phyloP scores from a whole-genome alignment of 1,284 basidiomycete genomes.

The Pseudozyma flocculosa region DNA sequence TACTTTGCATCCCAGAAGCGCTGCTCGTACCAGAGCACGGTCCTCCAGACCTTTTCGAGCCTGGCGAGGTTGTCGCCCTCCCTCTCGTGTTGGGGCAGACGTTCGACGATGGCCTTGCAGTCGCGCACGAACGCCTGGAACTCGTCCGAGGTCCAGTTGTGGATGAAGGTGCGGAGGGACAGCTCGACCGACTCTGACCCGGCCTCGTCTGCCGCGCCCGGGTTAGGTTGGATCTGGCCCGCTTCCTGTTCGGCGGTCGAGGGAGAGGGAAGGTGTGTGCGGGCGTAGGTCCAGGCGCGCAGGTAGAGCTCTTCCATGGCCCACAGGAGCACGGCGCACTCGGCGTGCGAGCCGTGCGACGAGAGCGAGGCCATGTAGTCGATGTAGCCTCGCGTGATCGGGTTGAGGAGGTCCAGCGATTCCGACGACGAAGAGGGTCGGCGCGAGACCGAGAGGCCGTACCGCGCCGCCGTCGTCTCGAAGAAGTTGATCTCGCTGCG shows the following conservation, averaged over 20 bases:
- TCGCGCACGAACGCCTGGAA: constrained; percentile 68
- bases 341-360: constrained; percentile 63
- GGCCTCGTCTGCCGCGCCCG: too few relatives aligned
- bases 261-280: not conserved
- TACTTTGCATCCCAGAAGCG: constrained; percentile 10
- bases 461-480: constrained; percentile 62
- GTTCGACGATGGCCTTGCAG: constrained; percentile 65
- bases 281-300: constrained; percentile 67
- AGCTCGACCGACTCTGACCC: not conserved
- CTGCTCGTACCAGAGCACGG: constrained; percentile 3
- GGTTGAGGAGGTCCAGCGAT: not conserved
- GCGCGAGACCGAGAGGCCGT: constrained; percentile 57
- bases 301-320: constrained; percentile 72
- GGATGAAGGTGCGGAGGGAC: constrained; percentile 3
- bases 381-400: constrained; percentile 64
- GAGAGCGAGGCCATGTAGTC: constrained; percentile 69
- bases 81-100: constrained; percentile 9
- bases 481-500: constrained; percentile 70
- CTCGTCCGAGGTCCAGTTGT: constrained; percentile 69
- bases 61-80: not conserved
- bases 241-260: too few relatives aligned
- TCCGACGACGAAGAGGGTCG: not conserved
- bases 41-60: constrained; percentile 4
- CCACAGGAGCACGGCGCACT: constrained; percentile 72
- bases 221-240: too few relatives aligned